Conservation (phyloP, 176 grass and related monocot species). For the Avena insularis region DNA sequence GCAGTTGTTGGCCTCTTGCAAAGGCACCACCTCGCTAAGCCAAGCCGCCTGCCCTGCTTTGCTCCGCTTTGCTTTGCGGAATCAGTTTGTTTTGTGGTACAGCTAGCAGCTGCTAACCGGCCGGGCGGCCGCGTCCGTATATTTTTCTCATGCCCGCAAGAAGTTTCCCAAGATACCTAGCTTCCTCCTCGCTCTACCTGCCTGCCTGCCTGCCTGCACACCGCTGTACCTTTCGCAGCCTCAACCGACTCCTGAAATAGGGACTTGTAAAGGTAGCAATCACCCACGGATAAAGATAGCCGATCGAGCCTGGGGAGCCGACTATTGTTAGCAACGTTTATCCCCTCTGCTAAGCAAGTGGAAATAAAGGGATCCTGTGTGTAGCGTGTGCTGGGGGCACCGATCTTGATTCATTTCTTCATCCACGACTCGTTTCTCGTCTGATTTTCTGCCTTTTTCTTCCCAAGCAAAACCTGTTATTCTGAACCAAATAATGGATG, state of each 20-base stretch:
- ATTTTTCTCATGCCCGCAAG: slow-evolving; percentile 30
- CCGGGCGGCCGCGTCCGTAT: slow-evolving; percentile 36
- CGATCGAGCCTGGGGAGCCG: neutral
- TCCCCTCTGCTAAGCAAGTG: slow-evolving; percentile 49
- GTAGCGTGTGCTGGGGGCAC: neutral
- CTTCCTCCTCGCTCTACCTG: slow-evolving; percentile 29
- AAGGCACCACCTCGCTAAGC: slow-evolving; percentile 30
- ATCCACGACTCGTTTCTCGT: neutral
- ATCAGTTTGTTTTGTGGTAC: slow-evolving; percentile 28
- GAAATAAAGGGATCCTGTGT: slow-evolving; percentile 18
- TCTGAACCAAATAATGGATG: neutral
- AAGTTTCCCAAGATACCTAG: slow-evolving; percentile 59
- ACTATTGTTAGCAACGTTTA: neutral
- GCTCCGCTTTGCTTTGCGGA: neutral
- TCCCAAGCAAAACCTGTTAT: neutral
- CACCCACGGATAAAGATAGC: neutral
- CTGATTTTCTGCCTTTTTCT: neutral
- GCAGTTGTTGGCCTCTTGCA: slow-evolving; percentile 11
- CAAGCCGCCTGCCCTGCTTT: slow-evolving; percentile 26
- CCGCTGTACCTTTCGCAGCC: slow-evolving; percentile 35
- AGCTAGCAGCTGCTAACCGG: slow-evolving; percentile 30
- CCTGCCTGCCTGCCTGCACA: slow-evolving; percentile 16
- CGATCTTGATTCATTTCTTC: slow-evolving; percentile 3
- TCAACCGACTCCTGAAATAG: slow-evolving; percentile 39
- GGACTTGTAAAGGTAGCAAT: slow-evolving; percentile 1